Conservation (phyloP, 2,329 filamentous ascomycete genomes). For the Exutisphaerella laricina region DNA sequence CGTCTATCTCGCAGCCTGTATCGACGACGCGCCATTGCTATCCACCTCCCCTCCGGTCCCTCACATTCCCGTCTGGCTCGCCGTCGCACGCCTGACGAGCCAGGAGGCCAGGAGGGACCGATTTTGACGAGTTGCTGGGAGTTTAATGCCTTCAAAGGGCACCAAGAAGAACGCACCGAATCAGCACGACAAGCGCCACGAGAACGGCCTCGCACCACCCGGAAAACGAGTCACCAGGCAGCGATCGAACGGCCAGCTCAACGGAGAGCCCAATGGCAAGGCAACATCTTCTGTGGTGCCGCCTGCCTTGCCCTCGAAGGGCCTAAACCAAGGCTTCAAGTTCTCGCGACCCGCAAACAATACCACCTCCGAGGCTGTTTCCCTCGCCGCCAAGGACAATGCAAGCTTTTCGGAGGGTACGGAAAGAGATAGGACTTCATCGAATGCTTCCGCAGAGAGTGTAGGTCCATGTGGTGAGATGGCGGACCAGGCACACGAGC, state of each 20-base stretch:
- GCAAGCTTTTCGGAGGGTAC: constrained; percentile 20
- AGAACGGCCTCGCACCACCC: constrained; percentile 78
- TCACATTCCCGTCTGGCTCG: constrained; percentile 28
- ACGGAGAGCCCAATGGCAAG: constrained; percentile 41
- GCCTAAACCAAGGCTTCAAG: constrained; percentile 36
- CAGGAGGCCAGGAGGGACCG: constrained; percentile 25
- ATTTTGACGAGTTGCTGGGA: constrained; percentile 12
- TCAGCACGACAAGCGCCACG: constrained; percentile 59
- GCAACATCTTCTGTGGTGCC: constrained; percentile 29
- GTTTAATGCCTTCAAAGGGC: constrained; percentile 46
- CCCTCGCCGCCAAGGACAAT: constrained; percentile 22
- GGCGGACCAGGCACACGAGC: constrained; percentile 27
- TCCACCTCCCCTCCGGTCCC: not conserved
- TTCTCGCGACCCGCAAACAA: constrained; percentile 30
- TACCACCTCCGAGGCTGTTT: constrained; percentile 14
- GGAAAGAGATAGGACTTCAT: constrained; percentile 37
- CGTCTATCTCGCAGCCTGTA: not conserved
- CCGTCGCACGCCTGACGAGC: constrained; percentile 27
- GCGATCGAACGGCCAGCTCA: constrained; percentile 43
- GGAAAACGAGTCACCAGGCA: constrained; percentile 59
- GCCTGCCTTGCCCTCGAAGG: constrained; percentile 36
- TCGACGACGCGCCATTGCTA: not conserved
- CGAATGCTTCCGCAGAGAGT: constrained; percentile 41
- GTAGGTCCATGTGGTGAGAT: constrained; percentile 26
- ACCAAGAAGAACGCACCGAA: constrained; percentile 41